Conservation (phyloP, 1,284 basidiomycete genomes). For the Testicularia cyperi region DNA sequence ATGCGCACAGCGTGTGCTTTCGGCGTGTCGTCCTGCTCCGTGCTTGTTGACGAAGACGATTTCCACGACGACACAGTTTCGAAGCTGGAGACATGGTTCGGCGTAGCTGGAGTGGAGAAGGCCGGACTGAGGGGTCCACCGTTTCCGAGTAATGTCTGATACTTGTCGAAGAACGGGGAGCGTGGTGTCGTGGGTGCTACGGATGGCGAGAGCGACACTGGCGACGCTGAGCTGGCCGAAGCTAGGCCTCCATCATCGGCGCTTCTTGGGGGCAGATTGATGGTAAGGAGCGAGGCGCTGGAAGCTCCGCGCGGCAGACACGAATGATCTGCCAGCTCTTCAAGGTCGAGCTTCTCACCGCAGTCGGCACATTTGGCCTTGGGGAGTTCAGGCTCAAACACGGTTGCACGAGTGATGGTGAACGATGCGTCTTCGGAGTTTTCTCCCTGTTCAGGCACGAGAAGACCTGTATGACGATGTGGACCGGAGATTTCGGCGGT, state of each 20-base stretch:
- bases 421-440: slow-evolving; percentile 4
- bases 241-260: background rate
- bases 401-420: slow-evolving; percentile 27
- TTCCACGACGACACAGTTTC: background rate
- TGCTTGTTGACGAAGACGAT: too few species aligned
- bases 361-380: slow-evolving; percentile 52
- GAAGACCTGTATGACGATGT: background rate
- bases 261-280: slow-evolving; percentile 7
- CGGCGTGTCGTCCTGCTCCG: slow-evolving; percentile 14
- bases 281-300: slow-evolving; percentile 16
- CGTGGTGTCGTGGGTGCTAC: slow-evolving; percentile 16
- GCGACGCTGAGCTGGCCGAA: slow-evolving; percentile 5
- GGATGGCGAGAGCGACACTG: slow-evolving; percentile 5
- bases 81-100: background rate
- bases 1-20: slow-evolving; percentile 26
- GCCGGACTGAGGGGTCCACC: slow-evolving; percentile 22
- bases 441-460: slow-evolving; percentile 2
- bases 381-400: slow-evolving; percentile 33
- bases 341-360: slow-evolving; percentile 38
- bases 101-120: slow-evolving; percentile 1
- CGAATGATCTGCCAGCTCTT: slow-evolving; percentile 39
- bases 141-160: slow-evolving; percentile 17
- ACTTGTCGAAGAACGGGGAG: slow-evolving; percentile 42
- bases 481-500: too few species aligned
- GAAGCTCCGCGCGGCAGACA: slow-evolving; percentile 15